A percentile compares a stretch with the other conserved stretches of the same genome.
Conservation (phyloP, 768 basidiomycete species). For the Leucosporidium yakuticum region DNA sequence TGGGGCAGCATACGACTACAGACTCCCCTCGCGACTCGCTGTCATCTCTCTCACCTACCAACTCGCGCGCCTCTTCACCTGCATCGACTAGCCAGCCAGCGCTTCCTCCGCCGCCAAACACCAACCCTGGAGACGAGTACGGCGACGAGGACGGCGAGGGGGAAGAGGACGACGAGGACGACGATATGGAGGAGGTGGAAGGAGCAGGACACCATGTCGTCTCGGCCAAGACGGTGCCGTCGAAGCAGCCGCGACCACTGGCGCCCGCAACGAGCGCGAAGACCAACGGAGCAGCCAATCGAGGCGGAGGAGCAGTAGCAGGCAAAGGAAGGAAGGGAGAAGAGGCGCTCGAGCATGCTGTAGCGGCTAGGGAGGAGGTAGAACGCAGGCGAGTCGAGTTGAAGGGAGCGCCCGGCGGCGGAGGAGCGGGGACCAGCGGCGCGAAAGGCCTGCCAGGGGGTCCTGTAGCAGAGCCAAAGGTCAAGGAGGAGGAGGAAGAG, state of each 20-base stretch:
- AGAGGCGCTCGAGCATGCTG: slow-evolving; percentile 32
- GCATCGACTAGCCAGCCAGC: too few relatives aligned
- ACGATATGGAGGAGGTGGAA: slow-evolving; percentile 1
- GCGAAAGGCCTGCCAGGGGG: background rate
- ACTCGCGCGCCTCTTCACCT: too few relatives aligned
- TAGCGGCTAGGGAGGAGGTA: slow-evolving; percentile 34
- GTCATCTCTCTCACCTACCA: slow-evolving; percentile 3
- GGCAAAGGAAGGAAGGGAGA: slow-evolving; percentile 31
- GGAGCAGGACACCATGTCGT: slow-evolving; percentile 9
- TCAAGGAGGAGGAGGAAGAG: slow-evolving; percentile 26
- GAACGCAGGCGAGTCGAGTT: slow-evolving; percentile 25
- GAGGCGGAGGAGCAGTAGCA: slow-evolving; percentile 16
- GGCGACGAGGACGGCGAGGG: background rate
- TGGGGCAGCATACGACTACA: background rate
- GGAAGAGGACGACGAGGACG: background rate
- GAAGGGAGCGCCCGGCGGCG: slow-evolving; percentile 13
- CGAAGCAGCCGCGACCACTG: slow-evolving; percentile 4
- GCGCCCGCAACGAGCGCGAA: background rate
- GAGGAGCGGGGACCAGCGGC: slow-evolving; percentile 3
- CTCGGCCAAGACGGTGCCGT: slow-evolving; percentile 21
- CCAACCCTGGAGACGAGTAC: background rate
- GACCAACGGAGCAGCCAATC: background rate
- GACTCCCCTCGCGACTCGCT: slow-evolving; percentile 8
- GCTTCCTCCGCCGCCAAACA: too few relatives aligned
- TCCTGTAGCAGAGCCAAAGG: slow-evolving; percentile 2